These are phyloP conservation scores for Termitomyces sp. DNA, from an alignment of 768 basidiomycete species.

Conservation along the genomic window DNA sequence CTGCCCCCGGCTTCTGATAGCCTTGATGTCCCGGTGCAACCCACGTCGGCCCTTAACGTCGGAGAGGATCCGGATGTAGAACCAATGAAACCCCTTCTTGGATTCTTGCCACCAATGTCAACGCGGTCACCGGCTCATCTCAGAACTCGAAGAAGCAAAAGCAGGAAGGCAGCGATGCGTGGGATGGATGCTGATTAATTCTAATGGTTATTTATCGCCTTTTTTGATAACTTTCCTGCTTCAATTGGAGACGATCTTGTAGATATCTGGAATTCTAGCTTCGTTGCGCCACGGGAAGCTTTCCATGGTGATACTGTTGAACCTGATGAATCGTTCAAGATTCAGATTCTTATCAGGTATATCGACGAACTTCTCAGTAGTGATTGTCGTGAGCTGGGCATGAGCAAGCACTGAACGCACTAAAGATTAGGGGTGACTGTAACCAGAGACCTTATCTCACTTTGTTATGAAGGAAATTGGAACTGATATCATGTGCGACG, in stretches of 20 bases:
- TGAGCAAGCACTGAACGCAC: not conserved
- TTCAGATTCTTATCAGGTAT: not conserved
- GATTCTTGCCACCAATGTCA: conserved; percentile 45
- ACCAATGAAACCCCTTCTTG: conserved; percentile 39
- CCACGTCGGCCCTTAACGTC: conserved; percentile 16
- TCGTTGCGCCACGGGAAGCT: not conserved
- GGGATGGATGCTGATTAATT: conserved; percentile 26
- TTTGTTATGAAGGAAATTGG: not conserved
- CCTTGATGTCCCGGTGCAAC: conserved; percentile 15
- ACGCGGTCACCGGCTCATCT: conserved; percentile 31
- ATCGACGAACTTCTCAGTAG: not conserved
- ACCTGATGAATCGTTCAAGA: not conserved
- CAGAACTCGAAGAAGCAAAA: conserved; percentile 40
- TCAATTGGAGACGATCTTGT: not conserved
- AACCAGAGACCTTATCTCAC: not conserved
- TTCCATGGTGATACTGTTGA: not conserved
- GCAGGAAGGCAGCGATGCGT: conserved; percentile 39
- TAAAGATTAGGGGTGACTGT: not conserved
- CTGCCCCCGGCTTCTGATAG: conserved; percentile 13
- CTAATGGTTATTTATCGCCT: too few relatives aligned
- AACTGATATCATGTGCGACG: too few relatives aligned
- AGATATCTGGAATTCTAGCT: not conserved
- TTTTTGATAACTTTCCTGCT: too few relatives aligned
- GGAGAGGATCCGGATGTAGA: conserved; percentile 28
- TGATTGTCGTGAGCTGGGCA: not conserved